Evolutionary conservation across 2,329 filamentous ascomycete genomes (phyloP).

Genomic region (Aspergillus niger): DNA sequence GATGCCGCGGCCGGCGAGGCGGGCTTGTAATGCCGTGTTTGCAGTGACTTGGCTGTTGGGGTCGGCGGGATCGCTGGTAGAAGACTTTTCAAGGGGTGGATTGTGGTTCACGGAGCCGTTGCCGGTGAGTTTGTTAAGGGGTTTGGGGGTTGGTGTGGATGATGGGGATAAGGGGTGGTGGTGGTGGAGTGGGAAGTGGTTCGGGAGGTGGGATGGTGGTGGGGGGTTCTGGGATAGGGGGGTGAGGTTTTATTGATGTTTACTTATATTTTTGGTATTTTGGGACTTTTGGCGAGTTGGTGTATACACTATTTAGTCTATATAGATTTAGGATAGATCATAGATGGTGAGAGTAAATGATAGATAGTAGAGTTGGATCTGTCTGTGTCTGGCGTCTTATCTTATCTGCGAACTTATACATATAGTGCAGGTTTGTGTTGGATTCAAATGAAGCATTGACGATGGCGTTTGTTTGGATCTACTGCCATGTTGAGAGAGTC

Average conservation of each 20-base stretch:
- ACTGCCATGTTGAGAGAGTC: too few species aligned
- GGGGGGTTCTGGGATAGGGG: slow-evolving; percentile 66
- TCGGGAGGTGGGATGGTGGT: slow-evolving; percentile 61
- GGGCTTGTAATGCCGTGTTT: slow-evolving; percentile 62
- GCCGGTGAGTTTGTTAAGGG: slow-evolving; percentile 71
- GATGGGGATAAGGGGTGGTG: slow-evolving; percentile 63
- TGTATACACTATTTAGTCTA: too few species aligned
- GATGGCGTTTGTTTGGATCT: too few species aligned
- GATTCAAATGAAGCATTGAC: too few species aligned
- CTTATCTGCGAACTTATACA: too few species aligned
- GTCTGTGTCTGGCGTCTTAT: too few species aligned
- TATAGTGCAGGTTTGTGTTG: too few species aligned
- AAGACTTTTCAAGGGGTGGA: slow-evolving; percentile 74
- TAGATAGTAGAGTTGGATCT: too few species aligned
- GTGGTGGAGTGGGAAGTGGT: slow-evolving; percentile 62
- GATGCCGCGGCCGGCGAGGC: slow-evolving; percentile 52
- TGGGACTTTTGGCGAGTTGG: background rate
- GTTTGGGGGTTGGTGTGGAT: slow-evolving; percentile 67
- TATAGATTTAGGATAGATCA: too few species aligned
- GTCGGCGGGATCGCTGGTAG: slow-evolving; percentile 66
- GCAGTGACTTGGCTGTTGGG: slow-evolving; percentile 67
- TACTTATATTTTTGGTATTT: background rate
- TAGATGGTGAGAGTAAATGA: too few species aligned
- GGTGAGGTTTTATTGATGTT: slow-evolving; percentile 27
- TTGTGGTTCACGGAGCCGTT: slow-evolving; percentile 81